Evolutionary conservation across 257 asterid genomes (phyloP), one percentile per base, ranked within the genome.

Genomic region (Voacanga thouarsii): DNA sequence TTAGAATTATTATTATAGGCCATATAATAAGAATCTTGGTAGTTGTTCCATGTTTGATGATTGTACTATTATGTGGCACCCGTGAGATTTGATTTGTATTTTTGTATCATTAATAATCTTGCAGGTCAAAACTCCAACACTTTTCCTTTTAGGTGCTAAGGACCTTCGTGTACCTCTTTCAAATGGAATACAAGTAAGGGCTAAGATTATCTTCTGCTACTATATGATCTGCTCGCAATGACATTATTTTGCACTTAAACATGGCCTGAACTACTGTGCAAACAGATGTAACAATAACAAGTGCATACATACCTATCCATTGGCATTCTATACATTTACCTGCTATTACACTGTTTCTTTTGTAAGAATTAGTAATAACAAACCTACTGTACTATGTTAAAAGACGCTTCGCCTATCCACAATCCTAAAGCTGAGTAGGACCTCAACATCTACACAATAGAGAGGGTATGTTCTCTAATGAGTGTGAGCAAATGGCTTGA

Each of bases 81-180:
- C 2, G 47, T 18, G 21, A 12, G 28, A 50, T 28, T 39, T 23
- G 59, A 44, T 15, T 41, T 26, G 7, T 47, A 50, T n/a, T 47
- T 26, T 43, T 51, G 5, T 28, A 71, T 71, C 15, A 45, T 7
- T 43, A 7, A 71, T n/a, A 47, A 23, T 71, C 69, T 84, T 81
- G 83, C 91, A 95, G 99, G 98, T 96, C 68, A 93, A 88, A 87
- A 89, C 99, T 69, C 98, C 99, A 14, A 85, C 89, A 19, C 86
- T 96, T 59, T 63, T 96, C 75, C 91, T 96, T 50, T 87, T 93
- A 57, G 98, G 99, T 45, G 97, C 96, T 11, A 86, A 89, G 86
- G 99, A 96, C 82, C 97, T 92, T 37, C 98, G 99, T 1, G 98
- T 93, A 39, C 99, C 99, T 1, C 78, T 89, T 76, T 89, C 90